These are phyloP conservation scores for Apiosordaria backusii DNA, from an alignment of 495 filamentous ascomycete genomes.

Conservation along the genomic window DNA sequence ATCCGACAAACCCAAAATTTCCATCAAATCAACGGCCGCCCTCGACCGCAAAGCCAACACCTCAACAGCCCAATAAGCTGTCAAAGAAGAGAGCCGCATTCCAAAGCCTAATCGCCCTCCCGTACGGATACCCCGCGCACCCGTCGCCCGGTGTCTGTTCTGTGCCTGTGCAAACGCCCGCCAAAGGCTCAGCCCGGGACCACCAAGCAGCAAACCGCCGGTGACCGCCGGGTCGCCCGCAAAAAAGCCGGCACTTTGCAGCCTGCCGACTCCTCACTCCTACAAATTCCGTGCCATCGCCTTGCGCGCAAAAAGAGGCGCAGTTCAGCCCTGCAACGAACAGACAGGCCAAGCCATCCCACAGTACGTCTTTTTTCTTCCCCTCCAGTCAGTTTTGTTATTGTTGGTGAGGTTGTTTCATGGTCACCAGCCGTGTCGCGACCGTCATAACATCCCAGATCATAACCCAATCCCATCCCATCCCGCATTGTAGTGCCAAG, in stretches of 20 bases:
- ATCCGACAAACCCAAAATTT: slow-evolving; percentile 25
- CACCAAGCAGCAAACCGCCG: slow-evolving; percentile 2
- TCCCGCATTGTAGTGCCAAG: slow-evolving; percentile 4
- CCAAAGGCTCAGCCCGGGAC: slow-evolving; percentile 1
- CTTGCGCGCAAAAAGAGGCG: neutral
- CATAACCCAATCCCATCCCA: neutral
- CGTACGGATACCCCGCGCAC: neutral
- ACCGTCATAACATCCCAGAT: neutral
- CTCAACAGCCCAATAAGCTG: slow-evolving; percentile 34
- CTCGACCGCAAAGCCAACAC: slow-evolving; percentile 22
- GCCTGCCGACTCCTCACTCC: neutral
- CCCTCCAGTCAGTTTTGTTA: no score
- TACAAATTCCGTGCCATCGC: slow-evolving; percentile 1
- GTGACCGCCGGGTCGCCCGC: slow-evolving; percentile 3
- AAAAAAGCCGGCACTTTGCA: neutral
- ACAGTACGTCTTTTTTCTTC: neutral
- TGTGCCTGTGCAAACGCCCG: slow-evolving; percentile 1
- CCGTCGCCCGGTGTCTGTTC: neutral
- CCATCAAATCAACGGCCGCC: slow-evolving; percentile 37
- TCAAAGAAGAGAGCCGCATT: neutral
- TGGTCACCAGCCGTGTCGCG: neutral
- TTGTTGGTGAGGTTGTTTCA: neutral
- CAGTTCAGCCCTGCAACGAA: slow-evolving; percentile 2
- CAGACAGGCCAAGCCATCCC: no score
- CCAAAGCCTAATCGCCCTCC: neutral